Evolutionary conservation across 257 asterid genomes (phyloP).

Genomic region (Nyctanthes arbortristis): DNA sequence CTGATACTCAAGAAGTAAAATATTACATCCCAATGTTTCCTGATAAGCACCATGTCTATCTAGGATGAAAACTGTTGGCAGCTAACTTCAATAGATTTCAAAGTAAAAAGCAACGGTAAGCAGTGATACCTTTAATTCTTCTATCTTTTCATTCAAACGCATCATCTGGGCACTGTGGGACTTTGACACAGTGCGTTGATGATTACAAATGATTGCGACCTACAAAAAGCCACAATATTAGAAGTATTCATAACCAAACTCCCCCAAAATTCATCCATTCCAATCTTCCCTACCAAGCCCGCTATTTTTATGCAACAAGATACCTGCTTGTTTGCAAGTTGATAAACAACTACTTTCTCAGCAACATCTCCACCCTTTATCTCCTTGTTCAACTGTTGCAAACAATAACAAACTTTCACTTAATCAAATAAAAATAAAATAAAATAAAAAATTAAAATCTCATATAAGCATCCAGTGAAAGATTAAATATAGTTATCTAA

Average conservation of each 20-base stretch:
- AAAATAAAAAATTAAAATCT: conserved; percentile 10
- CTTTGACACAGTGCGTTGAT: conserved; percentile 90
- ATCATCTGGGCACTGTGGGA: conserved; percentile 80
- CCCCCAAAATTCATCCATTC: no score
- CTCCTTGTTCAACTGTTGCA: conserved; percentile 69
- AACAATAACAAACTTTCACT: conserved; percentile 23
- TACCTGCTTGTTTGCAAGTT: conserved; percentile 94
- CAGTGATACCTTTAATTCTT: conserved; percentile 68
- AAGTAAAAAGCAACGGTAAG: not conserved
- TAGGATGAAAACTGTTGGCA: not conserved
- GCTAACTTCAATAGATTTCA: conserved; percentile 1
- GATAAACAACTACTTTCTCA: conserved; percentile 66
- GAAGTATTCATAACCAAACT: not conserved
- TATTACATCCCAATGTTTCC: not conserved
- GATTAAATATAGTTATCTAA: not conserved
- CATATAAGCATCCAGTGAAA: not conserved
- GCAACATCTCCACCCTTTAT: conserved; percentile 64
- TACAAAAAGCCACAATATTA: conserved; percentile 33
- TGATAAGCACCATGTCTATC: not conserved
- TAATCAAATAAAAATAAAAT: no score
- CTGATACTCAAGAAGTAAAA: not conserved
- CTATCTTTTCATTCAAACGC: conserved; percentile 79
- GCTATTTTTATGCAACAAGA: no score
- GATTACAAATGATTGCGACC: conserved; percentile 99
- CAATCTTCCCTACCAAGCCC: no score